Evolutionary conservation across 768 basidiomycete genomes (phyloP).

Genomic region (Rhizopogon rudus): DNA sequence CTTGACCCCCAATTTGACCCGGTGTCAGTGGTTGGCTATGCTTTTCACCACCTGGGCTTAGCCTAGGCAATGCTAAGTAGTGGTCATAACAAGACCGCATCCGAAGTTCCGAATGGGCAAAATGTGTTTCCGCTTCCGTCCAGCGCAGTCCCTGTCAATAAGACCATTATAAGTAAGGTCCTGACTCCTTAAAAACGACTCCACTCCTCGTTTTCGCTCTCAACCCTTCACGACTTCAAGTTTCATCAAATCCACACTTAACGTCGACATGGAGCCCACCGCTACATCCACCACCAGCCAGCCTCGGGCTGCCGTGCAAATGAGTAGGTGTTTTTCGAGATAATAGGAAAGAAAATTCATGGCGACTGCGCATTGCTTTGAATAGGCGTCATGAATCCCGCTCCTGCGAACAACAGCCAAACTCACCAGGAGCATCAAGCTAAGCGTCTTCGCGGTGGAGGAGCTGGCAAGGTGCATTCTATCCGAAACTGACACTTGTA

Average conservation of each 20-base stretch:
- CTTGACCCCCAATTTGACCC: too few species aligned
- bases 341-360: background rate
- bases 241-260: slow-evolving; percentile 19
- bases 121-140: too few species aligned
- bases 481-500: background rate
- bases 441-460: slow-evolving; percentile 64
- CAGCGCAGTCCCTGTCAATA: too few species aligned
- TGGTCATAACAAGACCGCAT: too few species aligned
- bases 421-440: slow-evolving; percentile 41
- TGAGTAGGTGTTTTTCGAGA: slow-evolving; percentile 43
- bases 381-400: slow-evolving; percentile 43
- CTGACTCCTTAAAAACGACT: too few species aligned
- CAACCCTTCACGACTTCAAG: too few species aligned
- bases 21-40: too few species aligned
- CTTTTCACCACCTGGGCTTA: too few species aligned
- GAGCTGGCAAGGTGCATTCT: slow-evolving; percentile 52
- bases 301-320: slow-evolving; percentile 54
- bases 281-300: slow-evolving; percentile 40
- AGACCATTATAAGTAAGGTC: too few species aligned
- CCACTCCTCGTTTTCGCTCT: too few species aligned
- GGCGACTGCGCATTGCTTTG: background rate
- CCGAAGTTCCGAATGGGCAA: too few species aligned
- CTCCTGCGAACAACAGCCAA: slow-evolving; percentile 30
- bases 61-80: too few species aligned
- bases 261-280: slow-evolving; percentile 25